phyloP scores from a whole-genome alignment of 2,329 filamentous ascomycete genomes.

The Amauroascus niger region DNA sequence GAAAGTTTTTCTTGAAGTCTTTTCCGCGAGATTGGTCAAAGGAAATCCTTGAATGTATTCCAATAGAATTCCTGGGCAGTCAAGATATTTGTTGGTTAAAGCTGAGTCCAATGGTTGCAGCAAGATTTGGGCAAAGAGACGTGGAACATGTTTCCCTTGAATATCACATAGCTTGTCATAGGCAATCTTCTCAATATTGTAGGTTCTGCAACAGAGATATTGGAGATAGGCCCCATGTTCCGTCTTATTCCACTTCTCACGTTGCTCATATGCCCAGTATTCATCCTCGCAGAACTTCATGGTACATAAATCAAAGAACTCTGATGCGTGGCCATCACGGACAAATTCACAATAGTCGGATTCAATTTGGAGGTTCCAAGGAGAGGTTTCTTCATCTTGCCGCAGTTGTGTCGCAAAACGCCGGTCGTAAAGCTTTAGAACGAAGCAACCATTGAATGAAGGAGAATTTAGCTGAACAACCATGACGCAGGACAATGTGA shows the following conservation, averaged over 20 bases:
- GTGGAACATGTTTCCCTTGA: constrained; percentile 18
- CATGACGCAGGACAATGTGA: constrained; percentile 17
- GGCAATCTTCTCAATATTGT: constrained; percentile 14
- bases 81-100: no score
- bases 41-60: constrained; percentile 17
- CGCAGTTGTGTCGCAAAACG: constrained; percentile 17
- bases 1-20: constrained; percentile 15
- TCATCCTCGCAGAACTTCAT: constrained; percentile 15
- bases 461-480: constrained; percentile 11
- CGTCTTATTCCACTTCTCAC: no score
- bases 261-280: no score
- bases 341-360: constrained; percentile 17
- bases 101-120: no score
- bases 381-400: constrained; percentile 11
- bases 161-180: constrained; percentile 17
- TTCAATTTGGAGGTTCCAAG: constrained; percentile 17
- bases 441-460: constrained; percentile 11
- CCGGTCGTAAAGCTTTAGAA: constrained; percentile 20
- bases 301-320: constrained; percentile 5
- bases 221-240: no score
- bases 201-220: no score
- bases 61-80: constrained; percentile 18
- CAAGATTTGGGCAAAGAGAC: constrained; percentile 15
- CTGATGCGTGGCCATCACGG: constrained; percentile 12
- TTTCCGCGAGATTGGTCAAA: constrained; percentile 14